Percentiles rank a stretch among this genome's conserved stretches.
Evolutionary conservation across 495 filamentous ascomycete genomes (phyloP).

Genomic region (Ramalina peruviana): DNA sequence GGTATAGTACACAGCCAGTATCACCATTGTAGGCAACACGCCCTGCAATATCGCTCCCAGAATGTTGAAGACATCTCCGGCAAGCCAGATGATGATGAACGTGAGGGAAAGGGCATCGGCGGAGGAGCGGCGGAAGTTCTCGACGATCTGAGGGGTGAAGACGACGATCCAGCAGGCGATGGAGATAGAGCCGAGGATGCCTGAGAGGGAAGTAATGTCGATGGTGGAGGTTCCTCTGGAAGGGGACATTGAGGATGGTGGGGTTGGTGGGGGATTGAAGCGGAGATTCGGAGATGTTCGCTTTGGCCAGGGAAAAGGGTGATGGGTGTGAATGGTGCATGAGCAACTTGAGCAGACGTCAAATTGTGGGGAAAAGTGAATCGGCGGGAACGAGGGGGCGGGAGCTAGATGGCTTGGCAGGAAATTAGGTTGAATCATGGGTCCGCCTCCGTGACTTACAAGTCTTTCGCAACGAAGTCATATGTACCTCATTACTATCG

Average conservation of each 20-base stretch:
- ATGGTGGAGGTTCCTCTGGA: slow-evolving; percentile 38
- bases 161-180: slow-evolving; percentile 98
- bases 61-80: slow-evolving; percentile 94
- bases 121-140: slow-evolving; percentile 77
- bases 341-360: too few species aligned
- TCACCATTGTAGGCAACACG: slow-evolving; percentile 91
- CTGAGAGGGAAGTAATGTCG: slow-evolving; percentile 76
- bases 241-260: background rate
- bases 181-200: slow-evolving; percentile 84
- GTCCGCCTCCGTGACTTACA: too few species aligned
- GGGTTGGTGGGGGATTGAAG: background rate
- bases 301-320: background rate
- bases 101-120: slow-evolving; percentile 81
- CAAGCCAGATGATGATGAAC: slow-evolving; percentile 82
- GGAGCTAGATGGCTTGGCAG: too few species aligned
- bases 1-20: slow-evolving; percentile 90
- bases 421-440: too few species aligned
- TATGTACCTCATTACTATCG: too few species aligned
- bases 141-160: slow-evolving; percentile 91
- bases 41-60: slow-evolving; percentile 84
- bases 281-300: background rate
- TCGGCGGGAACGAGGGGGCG: too few species aligned
- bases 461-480: too few species aligned
- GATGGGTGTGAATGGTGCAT: too few species aligned
- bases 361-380: too few species aligned